Conservation (phyloP, 495 filamentous ascomycete species). For the Hyphodiscus hymeniophilus region DNA sequence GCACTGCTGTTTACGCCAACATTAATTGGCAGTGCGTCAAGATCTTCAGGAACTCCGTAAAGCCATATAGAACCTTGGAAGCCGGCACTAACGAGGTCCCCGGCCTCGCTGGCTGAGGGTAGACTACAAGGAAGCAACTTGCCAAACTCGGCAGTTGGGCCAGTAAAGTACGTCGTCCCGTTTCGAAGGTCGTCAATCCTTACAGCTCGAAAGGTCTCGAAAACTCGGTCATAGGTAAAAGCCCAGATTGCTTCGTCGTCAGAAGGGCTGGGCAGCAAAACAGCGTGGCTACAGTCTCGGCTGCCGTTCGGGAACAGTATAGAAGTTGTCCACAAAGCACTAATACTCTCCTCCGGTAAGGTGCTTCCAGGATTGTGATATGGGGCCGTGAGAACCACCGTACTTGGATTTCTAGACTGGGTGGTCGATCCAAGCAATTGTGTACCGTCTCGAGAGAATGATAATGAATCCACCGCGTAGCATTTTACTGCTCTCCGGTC, state of each 20-base stretch:
- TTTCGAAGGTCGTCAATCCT: conserved; percentile 65
- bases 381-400: conserved; percentile 73
- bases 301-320: conserved; percentile 78
- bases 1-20: conserved; percentile 13
- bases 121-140: conserved; percentile 55
- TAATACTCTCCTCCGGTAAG: conserved; percentile 57
- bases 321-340: conserved; percentile 80
- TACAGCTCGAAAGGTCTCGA: conserved; percentile 70
- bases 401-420: conserved; percentile 52
- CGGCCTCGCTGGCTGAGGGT: conserved; percentile 57
- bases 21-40: conserved; percentile 42
- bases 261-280: conserved; percentile 58
- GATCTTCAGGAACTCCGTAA: conserved; percentile 68
- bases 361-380: conserved; percentile 58
- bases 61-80: conserved; percentile 70
- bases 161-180: conserved; percentile 76
- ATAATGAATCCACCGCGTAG: conserved; percentile 64
- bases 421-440: conserved; percentile 77
- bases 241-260: conserved; percentile 71
- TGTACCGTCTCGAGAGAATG: conserved; percentile 76
- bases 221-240: conserved; percentile 68
- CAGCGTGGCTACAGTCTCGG: conserved; percentile 67
- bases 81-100: conserved; percentile 68
- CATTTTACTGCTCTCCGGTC: conserved; percentile 77
- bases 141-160: conserved; percentile 42